Conservation (phyloP, 345 rosid genomes). For the Ailanthus altissimus region DNA sequence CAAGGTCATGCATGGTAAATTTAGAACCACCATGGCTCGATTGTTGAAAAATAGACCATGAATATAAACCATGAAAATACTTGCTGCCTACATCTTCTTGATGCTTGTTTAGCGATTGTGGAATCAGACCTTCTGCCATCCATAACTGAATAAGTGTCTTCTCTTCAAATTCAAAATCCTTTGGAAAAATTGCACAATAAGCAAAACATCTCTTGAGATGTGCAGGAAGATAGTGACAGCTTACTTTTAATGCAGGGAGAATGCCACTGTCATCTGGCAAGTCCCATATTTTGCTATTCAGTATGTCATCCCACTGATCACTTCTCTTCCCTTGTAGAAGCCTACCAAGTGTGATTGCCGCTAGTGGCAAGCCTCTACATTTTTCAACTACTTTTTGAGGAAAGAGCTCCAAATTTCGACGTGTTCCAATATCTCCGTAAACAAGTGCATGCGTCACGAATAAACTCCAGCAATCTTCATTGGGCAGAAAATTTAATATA, state of each 20-base stretch:
- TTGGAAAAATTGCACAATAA: slow-evolving; percentile 16
- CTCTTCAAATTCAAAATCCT: slow-evolving; percentile 5
- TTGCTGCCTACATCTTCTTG: neutral
- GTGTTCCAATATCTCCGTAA: too few species aligned
- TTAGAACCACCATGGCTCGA: too few species aligned
- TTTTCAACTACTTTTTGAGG: slow-evolving; percentile 13
- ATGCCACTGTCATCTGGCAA: neutral
- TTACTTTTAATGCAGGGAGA: neutral
- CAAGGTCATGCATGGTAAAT: neutral
- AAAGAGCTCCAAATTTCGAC: neutral
- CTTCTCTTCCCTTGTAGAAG: neutral
- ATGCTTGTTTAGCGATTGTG: too few species aligned
- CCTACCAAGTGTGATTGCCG: neutral
- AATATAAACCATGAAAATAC: neutral
- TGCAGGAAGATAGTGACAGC: slow-evolving; percentile 4
- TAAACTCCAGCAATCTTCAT: neutral
- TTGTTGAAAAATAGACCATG: slow-evolving; percentile 18
- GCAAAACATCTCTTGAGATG: slow-evolving; percentile 35
- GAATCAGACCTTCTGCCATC: slow-evolving; percentile 40
- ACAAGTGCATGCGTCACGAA: neutral
- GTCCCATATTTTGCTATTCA: neutral
- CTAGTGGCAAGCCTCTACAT: neutral
- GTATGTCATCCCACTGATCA: neutral
- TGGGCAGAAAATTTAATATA: too few species aligned
- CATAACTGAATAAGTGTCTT: slow-evolving; percentile 22